Conservation (phyloP, 306 rosid species). For the Abrus precatorius region DNA sequence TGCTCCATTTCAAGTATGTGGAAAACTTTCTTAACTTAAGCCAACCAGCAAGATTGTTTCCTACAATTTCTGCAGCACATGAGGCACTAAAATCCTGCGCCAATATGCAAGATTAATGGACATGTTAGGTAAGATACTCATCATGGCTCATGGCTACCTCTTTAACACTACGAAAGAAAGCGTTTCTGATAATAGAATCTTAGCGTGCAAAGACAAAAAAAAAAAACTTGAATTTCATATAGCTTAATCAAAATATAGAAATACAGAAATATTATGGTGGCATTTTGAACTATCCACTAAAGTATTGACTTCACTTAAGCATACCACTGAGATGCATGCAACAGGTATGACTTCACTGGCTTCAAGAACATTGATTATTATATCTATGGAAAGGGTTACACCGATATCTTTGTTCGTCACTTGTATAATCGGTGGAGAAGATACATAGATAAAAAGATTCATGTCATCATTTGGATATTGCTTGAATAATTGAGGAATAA, state of each 20-base stretch:
- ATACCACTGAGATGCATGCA: conserved; percentile 82
- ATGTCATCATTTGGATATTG: conserved; percentile 80
- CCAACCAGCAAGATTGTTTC: conserved; percentile 63
- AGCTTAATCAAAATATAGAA: conserved; percentile 32
- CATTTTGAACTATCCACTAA: background rate
- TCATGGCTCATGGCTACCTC: conserved; percentile 1
- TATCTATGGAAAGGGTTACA: conserved; percentile 56
- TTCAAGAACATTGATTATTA: conserved; percentile 68
- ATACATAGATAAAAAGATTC: conserved; percentile 63
- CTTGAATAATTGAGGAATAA: conserved; percentile 82
- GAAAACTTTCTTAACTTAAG: conserved; percentile 66
- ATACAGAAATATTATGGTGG: background rate
- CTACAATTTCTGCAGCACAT: conserved; percentile 55
- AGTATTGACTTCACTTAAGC: conserved; percentile 40
- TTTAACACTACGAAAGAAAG: conserved; percentile 4
- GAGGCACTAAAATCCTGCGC: conserved; percentile 76
- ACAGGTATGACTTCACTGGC: conserved; percentile 70
- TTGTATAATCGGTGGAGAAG: conserved; percentile 74
- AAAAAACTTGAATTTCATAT: background rate
- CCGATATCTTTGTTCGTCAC: conserved; percentile 58
- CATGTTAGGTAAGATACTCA: conserved; percentile 27
- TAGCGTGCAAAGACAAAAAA: background rate
- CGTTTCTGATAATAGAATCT: background rate
- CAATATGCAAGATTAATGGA: conserved; percentile 45
- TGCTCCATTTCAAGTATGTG: conserved; percentile 80